These are phyloP conservation scores for Alternaria sp. DNA, from an alignment of 2,329 filamentous ascomycete genomes.

Conservation along the genomic window DNA sequence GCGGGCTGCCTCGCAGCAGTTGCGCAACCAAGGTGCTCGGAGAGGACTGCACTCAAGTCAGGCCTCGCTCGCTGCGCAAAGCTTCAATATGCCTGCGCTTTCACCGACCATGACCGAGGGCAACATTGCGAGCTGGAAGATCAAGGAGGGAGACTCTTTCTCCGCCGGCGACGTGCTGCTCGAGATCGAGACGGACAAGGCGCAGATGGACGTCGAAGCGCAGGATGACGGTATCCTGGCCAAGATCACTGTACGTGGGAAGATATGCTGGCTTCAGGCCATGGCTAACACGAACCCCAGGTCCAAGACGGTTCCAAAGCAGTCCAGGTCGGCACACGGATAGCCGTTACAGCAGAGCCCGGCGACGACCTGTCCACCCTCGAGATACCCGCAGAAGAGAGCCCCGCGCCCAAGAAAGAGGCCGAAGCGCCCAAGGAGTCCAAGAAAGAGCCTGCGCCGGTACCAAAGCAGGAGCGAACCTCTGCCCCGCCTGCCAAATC, in stretches of 20 bases:
- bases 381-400: slow-evolving; percentile 75
- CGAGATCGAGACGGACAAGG: slow-evolving; percentile 94
- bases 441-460: slow-evolving; percentile 28
- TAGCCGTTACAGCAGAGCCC: slow-evolving; percentile 80
- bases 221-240: slow-evolving; percentile 87
- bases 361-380: slow-evolving; percentile 79
- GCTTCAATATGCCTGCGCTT: slow-evolving; percentile 89
- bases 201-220: slow-evolving; percentile 92
- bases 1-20: slow-evolving; percentile 62
- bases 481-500: slow-evolving; percentile 37
- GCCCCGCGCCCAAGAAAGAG: slow-evolving; percentile 49
- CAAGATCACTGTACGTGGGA: slow-evolving; percentile 69
- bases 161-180: slow-evolving; percentile 83
- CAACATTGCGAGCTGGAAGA: slow-evolving; percentile 82
- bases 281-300: slow-evolving; percentile 32
- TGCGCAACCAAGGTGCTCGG: slow-evolving; percentile 59
- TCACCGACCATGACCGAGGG: slow-evolving; percentile 95
- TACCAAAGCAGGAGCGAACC: slow-evolving; percentile 46
- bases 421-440: slow-evolving; percentile 43
- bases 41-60: slow-evolving; percentile 71
- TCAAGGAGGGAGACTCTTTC: slow-evolving; percentile 87
- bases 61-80: slow-evolving; percentile 73
- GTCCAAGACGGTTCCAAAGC: slow-evolving; percentile 75
- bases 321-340: slow-evolving; percentile 78
- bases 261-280: neutral